Percentiles rank a stretch among this genome's conserved stretches.
phyloP scores from a whole-genome alignment of 1,284 basidiomycete genomes.

The Blastosporella zonata region DNA sequence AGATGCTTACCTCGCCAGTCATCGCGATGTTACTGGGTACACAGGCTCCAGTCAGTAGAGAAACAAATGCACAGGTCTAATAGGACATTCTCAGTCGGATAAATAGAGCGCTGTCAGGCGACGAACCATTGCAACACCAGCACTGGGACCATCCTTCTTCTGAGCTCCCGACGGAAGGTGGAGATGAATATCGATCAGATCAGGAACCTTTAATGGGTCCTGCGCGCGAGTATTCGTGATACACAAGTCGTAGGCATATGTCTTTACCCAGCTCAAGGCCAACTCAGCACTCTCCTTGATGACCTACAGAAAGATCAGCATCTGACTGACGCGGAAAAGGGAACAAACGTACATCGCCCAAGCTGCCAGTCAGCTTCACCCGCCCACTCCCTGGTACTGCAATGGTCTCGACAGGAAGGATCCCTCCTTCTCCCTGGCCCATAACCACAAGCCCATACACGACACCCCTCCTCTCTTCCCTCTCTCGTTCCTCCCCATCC shows the following conservation, averaged over 20 bases:
- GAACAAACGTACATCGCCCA: slow-evolving; percentile 59
- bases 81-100: background rate
- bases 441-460: slow-evolving; percentile 88
- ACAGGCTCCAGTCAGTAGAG: slow-evolving; percentile 72
- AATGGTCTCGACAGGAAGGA: slow-evolving; percentile 80
- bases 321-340: background rate
- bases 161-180: slow-evolving; percentile 85
- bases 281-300: slow-evolving; percentile 90
- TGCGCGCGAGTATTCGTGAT: slow-evolving; percentile 67
- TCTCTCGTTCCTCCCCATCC: slow-evolving; percentile 77
- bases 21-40: slow-evolving; percentile 73
- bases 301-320: slow-evolving; percentile 37
- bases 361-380: slow-evolving; percentile 77
- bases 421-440: slow-evolving; percentile 84
- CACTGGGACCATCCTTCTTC: slow-evolving; percentile 89
- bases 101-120: background rate
- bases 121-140: slow-evolving; percentile 81
- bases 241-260: slow-evolving; percentile 77
- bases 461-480: slow-evolving; percentile 67
- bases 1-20: slow-evolving; percentile 69
- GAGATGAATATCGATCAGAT: slow-evolving; percentile 79
- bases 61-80: slow-evolving; percentile 80
- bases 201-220: slow-evolving; percentile 71
- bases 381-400: slow-evolving; percentile 69
- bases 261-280: slow-evolving; percentile 85